Percentiles rank a stretch among this genome's conserved stretches.
Conservation (phyloP, 2,329 filamentous ascomycete species). For the Ascochyta viciae-villosae region DNA sequence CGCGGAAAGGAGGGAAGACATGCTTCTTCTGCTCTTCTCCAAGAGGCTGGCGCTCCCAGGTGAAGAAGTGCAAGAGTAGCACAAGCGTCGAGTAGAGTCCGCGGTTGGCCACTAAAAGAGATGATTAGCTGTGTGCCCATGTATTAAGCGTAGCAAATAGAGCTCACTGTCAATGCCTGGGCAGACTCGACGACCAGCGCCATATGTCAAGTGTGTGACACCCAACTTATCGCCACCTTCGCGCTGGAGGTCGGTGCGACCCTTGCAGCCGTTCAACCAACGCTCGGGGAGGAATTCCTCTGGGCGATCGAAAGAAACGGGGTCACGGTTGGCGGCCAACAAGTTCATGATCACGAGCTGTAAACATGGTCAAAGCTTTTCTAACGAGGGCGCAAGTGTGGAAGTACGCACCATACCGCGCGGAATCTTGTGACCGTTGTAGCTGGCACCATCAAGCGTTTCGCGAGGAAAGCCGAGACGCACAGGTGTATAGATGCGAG, state of each 20-base stretch:
- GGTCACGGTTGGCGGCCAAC: conserved; percentile 1
- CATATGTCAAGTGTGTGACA: conserved; percentile 9
- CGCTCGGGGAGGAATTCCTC: conserved; percentile 1
- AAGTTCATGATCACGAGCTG: conserved; percentile 1
- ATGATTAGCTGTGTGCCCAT: background rate
- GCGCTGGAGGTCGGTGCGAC: background rate
- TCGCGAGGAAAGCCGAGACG: conserved; percentile 10
- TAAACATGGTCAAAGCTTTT: too few species aligned
- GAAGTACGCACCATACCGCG: conserved; percentile 1
- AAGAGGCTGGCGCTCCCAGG: conserved; percentile 24
- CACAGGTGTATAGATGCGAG: conserved; percentile 21
- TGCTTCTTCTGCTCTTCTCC: conserved; percentile 23
- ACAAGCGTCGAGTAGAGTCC: conserved; percentile 24
- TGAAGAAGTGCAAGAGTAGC: conserved; percentile 25
- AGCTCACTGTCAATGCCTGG: background rate
- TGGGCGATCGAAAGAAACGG: background rate
- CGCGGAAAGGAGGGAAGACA: conserved; percentile 35
- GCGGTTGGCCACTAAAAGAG: conserved; percentile 17
- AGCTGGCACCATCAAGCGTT: background rate
- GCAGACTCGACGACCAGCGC: conserved; percentile 1
- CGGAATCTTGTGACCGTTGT: background rate
- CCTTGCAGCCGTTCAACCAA: conserved; percentile 1
- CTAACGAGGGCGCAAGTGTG: background rate
- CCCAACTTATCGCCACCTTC: background rate
- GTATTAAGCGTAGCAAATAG: background rate